Evolutionary conservation across 495 filamentous ascomycete genomes (phyloP), one percentile per base, ranked within the genome.

Genomic region (Penicillium samsonianum): DNA sequence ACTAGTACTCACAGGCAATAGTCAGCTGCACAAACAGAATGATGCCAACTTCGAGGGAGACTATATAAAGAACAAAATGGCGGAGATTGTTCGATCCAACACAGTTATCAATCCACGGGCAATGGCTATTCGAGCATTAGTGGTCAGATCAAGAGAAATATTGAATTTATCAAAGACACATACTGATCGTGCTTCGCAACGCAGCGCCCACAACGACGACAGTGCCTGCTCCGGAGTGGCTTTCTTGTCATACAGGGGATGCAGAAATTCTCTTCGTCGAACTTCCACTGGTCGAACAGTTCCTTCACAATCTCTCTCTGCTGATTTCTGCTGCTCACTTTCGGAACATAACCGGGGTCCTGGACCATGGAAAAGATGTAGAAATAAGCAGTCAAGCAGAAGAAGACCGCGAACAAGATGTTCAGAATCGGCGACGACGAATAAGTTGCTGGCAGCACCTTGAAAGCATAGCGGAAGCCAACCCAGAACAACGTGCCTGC

Each of bases 131-230:
- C 28, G n/a, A 40, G 9, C 9, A 70, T 89, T 69, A 87, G 78
- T 58, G 57, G 45, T 4, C 12, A 25, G 43, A 38, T 31, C 19
- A 51, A n/a, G 6, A 35, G 5, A 5, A 25, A 8, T 14, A 10
- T n/a, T n/a, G n/a, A n/a, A 25, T 4, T 5, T 11, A 3, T 12
- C 20, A 2, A n/a, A 43, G 50, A 28, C 17, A 75, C 92, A 78
- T 75, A 96, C 93, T 98, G 94, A 67, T 98, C 94, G 72, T 97
- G 90, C 73, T 94, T 96, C 28, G 94, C 91, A 60, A 98, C 87
- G 71, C 94, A 98, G 47, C 94, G 90, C 56, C 86, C 82, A 64
- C 94, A 98, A 59, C 87, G 82, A 65, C 86, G 87, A 75, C 94
- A 98, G 74, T 98, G 94, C 79, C 96, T 98, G 78, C 91, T 96